These are phyloP conservation scores for Saturnispora besseyi DNA, from an alignment of 805 yeast species.

Conservation along the genomic window DNA sequence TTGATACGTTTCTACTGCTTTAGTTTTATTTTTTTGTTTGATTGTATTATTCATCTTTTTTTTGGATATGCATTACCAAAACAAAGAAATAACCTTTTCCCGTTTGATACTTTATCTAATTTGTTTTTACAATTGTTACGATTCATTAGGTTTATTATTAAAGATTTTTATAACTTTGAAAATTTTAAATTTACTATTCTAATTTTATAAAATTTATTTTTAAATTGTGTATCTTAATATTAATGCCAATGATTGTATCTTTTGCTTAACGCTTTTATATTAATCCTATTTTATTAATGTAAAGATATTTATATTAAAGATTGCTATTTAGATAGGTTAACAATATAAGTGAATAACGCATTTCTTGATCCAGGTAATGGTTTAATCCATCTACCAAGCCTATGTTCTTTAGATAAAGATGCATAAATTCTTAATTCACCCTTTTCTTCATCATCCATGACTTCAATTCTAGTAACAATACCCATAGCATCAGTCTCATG, in stretches of 20 bases:
- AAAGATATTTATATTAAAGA: neutral
- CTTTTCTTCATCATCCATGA: constrained; percentile 41
- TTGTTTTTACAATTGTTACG: neutral
- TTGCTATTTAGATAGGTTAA: constrained; percentile 20
- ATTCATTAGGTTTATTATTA: neutral
- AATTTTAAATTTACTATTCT: neutral
- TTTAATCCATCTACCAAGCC: constrained; percentile 78
- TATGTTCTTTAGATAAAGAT: constrained; percentile 74
- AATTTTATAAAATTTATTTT: neutral
- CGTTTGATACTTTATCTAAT: no score
- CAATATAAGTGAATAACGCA: constrained; percentile 51
- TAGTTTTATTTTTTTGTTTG: neutral
- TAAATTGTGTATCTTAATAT: neutral
- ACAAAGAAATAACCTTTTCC: neutral
- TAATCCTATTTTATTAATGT: neutral
- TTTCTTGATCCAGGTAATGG: constrained; percentile 60
- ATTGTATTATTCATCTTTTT: neutral
- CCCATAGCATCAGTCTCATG: constrained; percentile 62
- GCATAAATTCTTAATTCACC: constrained; percentile 51
- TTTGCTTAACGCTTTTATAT: neutral
- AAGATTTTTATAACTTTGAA: neutral
- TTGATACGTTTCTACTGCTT: neutral
- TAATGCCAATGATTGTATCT: neutral
- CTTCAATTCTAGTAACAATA: constrained; percentile 54
- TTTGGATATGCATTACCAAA: neutral